phyloP scores from a whole-genome alignment of 345 rosid species.

The Eucalyptus regnans region DNA sequence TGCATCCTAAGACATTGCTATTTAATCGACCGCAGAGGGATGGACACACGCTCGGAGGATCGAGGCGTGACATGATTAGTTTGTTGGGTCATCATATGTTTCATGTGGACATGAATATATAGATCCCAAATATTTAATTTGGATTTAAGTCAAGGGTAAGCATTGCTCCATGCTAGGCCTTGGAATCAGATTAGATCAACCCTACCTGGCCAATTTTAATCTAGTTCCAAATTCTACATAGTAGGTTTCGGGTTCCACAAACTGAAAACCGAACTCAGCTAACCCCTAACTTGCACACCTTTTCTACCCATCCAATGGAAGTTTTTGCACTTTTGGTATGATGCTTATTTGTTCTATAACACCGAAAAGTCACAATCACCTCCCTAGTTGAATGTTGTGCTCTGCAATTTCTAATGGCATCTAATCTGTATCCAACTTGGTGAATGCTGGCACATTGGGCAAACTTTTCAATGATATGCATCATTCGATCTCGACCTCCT shows the following conservation, averaged over 20 bases:
- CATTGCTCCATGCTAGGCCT: neutral
- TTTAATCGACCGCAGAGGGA: too few relatives aligned
- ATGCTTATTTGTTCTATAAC: neutral
- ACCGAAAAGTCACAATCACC: neutral
- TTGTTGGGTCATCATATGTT: neutral
- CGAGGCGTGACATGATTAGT: neutral
- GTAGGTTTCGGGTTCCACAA: rapidly evolving
- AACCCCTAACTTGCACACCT: neutral
- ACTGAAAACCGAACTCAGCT: rapidly evolving
- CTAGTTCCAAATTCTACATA: too few relatives aligned
- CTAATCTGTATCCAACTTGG: too few relatives aligned
- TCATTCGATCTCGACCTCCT: neutral
- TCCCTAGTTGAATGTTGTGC: neutral
- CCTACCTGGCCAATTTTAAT: neutral
- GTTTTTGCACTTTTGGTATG: neutral
- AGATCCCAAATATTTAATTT: neutral
- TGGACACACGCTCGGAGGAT: too few relatives aligned
- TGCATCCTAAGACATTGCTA: too few relatives aligned
- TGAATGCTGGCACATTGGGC: too few relatives aligned
- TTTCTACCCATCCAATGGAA: neutral
- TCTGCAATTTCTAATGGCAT: neutral
- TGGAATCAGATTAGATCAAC: neutral
- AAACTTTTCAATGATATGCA: too few relatives aligned
- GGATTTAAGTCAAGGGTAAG: neutral
- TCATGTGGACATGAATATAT: neutral